Conservation (phyloP, 352 stramenopile genomes). For the Phytophthora pluvialis region DNA sequence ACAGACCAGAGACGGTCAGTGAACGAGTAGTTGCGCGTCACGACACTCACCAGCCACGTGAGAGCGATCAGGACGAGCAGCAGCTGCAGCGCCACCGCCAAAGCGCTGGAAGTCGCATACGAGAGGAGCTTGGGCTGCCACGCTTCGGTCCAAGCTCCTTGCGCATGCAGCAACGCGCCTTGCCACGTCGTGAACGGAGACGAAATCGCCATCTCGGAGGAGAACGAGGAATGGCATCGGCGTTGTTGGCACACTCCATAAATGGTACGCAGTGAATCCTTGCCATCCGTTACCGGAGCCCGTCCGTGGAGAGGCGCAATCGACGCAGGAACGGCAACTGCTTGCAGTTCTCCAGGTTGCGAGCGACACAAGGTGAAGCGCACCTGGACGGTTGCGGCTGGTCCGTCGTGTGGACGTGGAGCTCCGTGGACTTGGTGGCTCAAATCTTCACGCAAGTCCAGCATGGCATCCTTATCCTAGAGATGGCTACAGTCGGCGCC, state of each 20-base stretch:
- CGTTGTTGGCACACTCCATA: constrained; percentile 16
- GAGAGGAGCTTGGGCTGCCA: constrained; percentile 42
- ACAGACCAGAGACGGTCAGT: constrained; percentile 95
- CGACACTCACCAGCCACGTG: constrained; percentile 67
- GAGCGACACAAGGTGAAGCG: neutral
- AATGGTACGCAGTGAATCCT: constrained; percentile 17
- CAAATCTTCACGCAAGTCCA: neutral
- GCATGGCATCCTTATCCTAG: neutral
- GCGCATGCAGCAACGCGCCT: constrained; percentile 36
- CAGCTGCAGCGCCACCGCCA: constrained; percentile 56
- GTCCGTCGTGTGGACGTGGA: neutral
- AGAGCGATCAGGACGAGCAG: constrained; percentile 47
- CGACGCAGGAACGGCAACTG: neutral
- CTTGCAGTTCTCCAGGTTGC: neutral
- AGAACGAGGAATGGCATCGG: constrained; percentile 17
- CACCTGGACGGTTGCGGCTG: neutral
- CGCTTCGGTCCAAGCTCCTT: constrained; percentile 42
- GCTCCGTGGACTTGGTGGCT: neutral
- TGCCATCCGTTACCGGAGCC: constrained; percentile 3
- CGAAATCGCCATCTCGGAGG: constrained; percentile 26
- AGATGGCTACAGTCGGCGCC: constrained; percentile 4
- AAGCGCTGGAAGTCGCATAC: constrained; percentile 43
- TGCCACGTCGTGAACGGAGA: constrained; percentile 40
- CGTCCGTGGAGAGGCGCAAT: neutral
- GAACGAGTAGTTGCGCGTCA: constrained; percentile 92